Percentiles rank a stretch among this genome's conserved stretches.
Conservation (phyloP, 768 basidiomycete genomes). For the Mycena albidolilacea region DNA sequence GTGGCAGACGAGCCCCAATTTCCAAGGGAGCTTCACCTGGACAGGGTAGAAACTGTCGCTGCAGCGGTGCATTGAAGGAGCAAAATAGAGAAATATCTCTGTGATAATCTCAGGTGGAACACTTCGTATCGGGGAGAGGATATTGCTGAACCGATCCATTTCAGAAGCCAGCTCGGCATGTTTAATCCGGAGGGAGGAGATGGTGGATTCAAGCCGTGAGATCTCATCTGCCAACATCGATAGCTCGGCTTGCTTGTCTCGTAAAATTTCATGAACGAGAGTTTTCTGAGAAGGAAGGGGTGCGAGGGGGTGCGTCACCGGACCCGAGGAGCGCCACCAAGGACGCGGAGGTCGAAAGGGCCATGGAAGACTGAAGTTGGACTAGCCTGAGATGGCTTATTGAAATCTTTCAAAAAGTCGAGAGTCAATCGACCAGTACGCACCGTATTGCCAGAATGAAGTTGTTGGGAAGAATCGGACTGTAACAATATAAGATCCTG, state of each 20-base stretch:
- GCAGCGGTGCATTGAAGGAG: not conserved
- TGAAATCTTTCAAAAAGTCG: too few relatives aligned
- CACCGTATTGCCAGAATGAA: too few relatives aligned
- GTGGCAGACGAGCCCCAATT: constrained; percentile 18
- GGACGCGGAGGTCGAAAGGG: not conserved
- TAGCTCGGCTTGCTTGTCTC: not conserved
- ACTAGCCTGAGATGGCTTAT: too few relatives aligned
- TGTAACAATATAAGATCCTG: too few relatives aligned
- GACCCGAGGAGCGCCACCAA: constrained; percentile 11
- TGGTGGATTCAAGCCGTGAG: not conserved
- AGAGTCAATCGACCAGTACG: too few relatives aligned
- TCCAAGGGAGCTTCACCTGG: constrained; percentile 3
- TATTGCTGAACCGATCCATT: not conserved
- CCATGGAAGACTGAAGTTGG: not conserved
- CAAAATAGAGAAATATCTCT: constrained; percentile 31
- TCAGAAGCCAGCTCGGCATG: constrained; percentile 2
- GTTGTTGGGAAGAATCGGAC: too few relatives aligned
- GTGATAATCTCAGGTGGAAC: constrained; percentile 18
- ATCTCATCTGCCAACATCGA: not conserved
- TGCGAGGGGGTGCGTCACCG: constrained; percentile 10
- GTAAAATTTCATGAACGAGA: not conserved
- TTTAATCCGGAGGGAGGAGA: not conserved
- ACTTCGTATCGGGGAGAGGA: constrained; percentile 14
- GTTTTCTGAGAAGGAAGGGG: not conserved
- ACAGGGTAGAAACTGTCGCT: too few relatives aligned